These are phyloP conservation scores for Pelargonium myrrhifolium DNA, from an alignment of 441 rosid genomes.

Conservation along the genomic window DNA sequence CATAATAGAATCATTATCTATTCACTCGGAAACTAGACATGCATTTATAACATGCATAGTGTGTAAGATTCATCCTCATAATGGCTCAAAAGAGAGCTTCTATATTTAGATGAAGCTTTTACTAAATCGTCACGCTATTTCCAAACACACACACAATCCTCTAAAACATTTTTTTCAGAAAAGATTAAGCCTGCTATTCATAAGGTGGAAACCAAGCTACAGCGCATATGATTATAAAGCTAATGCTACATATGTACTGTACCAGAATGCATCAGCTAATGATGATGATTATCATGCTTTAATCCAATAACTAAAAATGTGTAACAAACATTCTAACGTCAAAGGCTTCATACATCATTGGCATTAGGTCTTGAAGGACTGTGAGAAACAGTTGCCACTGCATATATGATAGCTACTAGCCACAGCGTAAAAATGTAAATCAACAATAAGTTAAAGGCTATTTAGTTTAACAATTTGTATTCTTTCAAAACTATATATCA, in stretches of 20 bases:
- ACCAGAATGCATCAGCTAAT: not conserved
- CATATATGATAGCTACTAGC: not conserved
- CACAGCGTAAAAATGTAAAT: not conserved
- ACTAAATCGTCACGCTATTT: not conserved
- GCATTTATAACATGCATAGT: not conserved
- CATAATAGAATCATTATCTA: not conserved
- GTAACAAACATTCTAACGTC: not conserved
- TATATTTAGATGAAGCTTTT: not conserved
- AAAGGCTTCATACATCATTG: not conserved
- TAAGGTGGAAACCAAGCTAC: not conserved
- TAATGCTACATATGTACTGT: not conserved
- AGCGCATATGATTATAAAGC: not conserved
- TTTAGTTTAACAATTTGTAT: not conserved
- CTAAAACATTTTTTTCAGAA: not conserved
- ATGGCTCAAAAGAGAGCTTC: not conserved
- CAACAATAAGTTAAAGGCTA: not conserved
- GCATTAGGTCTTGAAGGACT: not conserved
- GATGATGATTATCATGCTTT: not conserved
- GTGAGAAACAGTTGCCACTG: not conserved
- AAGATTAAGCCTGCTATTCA: not conserved
- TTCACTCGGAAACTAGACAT: not conserved
- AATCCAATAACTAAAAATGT: not conserved
- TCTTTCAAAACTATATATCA: not conserved
- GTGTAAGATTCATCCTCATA: not conserved
- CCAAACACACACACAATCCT: not conserved